Base-by-base conservation (phyloP, 2,329 filamentous ascomycete species). In the Proliferodiscus dingleyae region DNA sequence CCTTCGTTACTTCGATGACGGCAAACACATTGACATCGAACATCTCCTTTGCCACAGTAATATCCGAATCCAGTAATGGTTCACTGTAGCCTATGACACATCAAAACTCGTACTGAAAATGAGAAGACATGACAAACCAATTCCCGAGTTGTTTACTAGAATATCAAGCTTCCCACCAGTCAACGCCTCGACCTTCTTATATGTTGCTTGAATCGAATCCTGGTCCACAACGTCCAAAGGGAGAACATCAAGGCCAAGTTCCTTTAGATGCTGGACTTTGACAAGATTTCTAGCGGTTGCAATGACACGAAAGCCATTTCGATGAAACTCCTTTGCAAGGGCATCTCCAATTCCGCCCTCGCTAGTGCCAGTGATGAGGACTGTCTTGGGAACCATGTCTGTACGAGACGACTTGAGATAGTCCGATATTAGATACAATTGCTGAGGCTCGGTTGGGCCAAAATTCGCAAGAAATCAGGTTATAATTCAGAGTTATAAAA, bases 101-200 rank as follows among this genome's bases (percentile, higher is more conserved):
- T 28, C 19, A 16, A 24, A 10, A n/a, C 13, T 19, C 8, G 22
- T n/a, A 7, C 4, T 18, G 11, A 11, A 19, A 10, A 2, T 9
- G 8, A 19, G n/a, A 15, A 8, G 10, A 22, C 2, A 18, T 18
- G 19, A 23, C 21, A 13, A 21, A 46, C 43, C 40, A 34, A 10
- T 41, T 15, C 66, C 69, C 3, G 70, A 65, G 54, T 72, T 72
- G 54, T 73, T 72, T 44, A 71, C 57, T 3, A 72, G 59, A 19
- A 53, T 63, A 46, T 71, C 66, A 7, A 72, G 59, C 19, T 50
- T 63, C 16, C 64, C 64, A 23, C 60, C 65, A 0, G 66, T 64
- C 9, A 61, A 52, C 11, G 43, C 40, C 4, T 56, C 45, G 23
- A 72, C 60, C 15, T 58, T 46, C 6, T 55, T 54, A 23, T 63